phyloP scores from a whole-genome alignment of 73 alveolate genomes.

The Paraurostyla sp. region DNA sequence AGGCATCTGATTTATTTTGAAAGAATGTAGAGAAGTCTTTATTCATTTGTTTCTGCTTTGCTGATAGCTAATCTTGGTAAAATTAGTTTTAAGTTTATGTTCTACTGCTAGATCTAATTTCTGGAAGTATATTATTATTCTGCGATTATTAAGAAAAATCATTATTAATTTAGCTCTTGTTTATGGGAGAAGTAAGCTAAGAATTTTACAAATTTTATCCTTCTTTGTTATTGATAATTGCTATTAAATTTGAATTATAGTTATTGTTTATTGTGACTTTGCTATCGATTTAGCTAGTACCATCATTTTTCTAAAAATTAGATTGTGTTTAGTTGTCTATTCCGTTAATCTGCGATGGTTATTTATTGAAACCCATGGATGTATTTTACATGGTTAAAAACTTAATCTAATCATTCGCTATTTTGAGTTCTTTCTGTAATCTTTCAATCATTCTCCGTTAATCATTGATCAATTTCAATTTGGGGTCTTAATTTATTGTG shows the following conservation, averaged over 20 bases:
- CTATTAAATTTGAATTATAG: constrained; percentile 51
- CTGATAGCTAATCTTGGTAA: neutral
- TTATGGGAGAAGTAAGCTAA: no score
- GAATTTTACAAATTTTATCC: neutral
- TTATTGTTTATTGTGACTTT: constrained; percentile 52
- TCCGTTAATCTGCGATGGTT: no score
- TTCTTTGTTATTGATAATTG: constrained; percentile 25
- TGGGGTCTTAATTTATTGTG: constrained; percentile 58
- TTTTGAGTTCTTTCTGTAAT: constrained; percentile 24
- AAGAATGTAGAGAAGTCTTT: constrained; percentile 6
- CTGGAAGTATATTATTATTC: neutral
- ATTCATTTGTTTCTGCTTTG: constrained; percentile 32
- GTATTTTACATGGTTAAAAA: constrained; percentile 50
- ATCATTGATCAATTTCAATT: constrained; percentile 23
- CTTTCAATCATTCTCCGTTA: constrained; percentile 33
- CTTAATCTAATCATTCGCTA: constrained; percentile 54
- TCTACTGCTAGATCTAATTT: neutral
- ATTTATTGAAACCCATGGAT: constrained; percentile 18
- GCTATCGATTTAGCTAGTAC: neutral
- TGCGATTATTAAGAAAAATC: neutral
- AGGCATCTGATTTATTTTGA: constrained; percentile 18
- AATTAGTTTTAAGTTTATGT: neutral
- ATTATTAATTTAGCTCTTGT: neutral
- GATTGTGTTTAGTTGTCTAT: no score
- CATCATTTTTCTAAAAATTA: no score